Conservation (phyloP, 2,329 filamentous ascomycete genomes). For the Penicillium fuscoglaucum region DNA sequence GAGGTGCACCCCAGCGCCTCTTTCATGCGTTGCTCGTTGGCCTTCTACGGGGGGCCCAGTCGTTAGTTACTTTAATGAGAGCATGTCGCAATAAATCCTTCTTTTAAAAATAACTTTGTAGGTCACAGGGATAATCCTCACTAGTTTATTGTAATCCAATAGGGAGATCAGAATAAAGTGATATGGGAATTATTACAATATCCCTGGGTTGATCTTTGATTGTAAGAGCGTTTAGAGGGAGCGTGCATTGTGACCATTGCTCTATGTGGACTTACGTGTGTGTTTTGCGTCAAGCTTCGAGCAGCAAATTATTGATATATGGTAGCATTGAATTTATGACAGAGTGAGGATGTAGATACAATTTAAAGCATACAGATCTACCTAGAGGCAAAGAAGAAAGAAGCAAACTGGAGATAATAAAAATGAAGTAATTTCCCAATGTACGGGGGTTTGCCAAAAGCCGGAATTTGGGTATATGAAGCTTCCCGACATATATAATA, state of each 20-base stretch:
- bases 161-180: not conserved
- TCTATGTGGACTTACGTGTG: not conserved
- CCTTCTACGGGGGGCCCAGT: not conserved
- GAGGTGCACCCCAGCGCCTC: not conserved
- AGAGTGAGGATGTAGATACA: not conserved
- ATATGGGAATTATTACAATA: not conserved
- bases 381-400: no score
- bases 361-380: no score
- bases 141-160: not conserved
- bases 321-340: not conserved
- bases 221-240: not conserved
- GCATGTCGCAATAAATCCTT: not conserved
- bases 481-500: not conserved
- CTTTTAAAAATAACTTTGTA: not conserved
- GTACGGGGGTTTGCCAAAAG: not conserved
- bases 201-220: not conserved
- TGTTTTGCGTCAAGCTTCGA: no score
- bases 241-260: no score
- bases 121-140: not conserved
- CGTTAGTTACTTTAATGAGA: not conserved
- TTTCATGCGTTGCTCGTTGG: slow-evolving; percentile 2
- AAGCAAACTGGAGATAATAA: not conserved
- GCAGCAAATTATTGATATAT: not conserved
- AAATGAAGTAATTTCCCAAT: not conserved
- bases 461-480: not conserved